phyloP scores from a whole-genome alignment of 371 early-diverging fungal species.

The Blastocladiella emersonii region DNA sequence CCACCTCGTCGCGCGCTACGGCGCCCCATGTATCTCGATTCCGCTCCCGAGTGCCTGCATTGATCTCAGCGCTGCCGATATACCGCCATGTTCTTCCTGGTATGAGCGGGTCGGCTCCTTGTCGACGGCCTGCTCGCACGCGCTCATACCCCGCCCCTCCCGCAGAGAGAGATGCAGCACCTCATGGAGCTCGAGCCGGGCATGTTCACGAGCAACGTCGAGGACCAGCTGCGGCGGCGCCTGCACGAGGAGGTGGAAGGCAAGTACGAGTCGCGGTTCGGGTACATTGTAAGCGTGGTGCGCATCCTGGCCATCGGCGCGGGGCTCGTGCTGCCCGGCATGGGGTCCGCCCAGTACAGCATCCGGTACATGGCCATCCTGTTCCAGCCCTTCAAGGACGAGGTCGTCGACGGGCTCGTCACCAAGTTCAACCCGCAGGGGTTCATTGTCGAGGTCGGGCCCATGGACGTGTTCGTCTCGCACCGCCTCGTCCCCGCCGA shows the following conservation, averaged over 20 bases:
- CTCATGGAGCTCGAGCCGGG: slow-evolving; percentile 85
- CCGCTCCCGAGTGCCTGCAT: no score
- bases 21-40: no score
- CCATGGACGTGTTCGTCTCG: slow-evolving; percentile 91
- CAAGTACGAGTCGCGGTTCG: slow-evolving; percentile 80
- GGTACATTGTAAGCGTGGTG: slow-evolving; percentile 84
- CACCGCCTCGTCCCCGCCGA: slow-evolving; percentile 11
- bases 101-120: neutral
- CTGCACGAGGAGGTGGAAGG: slow-evolving; percentile 90
- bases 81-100: neutral
- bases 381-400: slow-evolving; percentile 92
- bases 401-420: slow-evolving; percentile 93
- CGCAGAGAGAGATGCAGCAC: slow-evolving; percentile 68
- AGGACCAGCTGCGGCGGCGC: slow-evolving; percentile 55
- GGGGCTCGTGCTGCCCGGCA: slow-evolving; percentile 72
- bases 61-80: no score
- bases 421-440: slow-evolving; percentile 93
- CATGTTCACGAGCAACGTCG: slow-evolving; percentile 75
- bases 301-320: slow-evolving; percentile 59
- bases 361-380: slow-evolving; percentile 94
- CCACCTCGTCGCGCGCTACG: no score
- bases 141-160: neutral
- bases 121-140: no score
- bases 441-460: slow-evolving; percentile 94
- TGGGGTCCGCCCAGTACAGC: slow-evolving; percentile 85